Evolutionary conservation across 306 rosid genomes (phyloP), one percentile per base, ranked within the genome.

Genomic region (Acacia melanoxylon): DNA sequence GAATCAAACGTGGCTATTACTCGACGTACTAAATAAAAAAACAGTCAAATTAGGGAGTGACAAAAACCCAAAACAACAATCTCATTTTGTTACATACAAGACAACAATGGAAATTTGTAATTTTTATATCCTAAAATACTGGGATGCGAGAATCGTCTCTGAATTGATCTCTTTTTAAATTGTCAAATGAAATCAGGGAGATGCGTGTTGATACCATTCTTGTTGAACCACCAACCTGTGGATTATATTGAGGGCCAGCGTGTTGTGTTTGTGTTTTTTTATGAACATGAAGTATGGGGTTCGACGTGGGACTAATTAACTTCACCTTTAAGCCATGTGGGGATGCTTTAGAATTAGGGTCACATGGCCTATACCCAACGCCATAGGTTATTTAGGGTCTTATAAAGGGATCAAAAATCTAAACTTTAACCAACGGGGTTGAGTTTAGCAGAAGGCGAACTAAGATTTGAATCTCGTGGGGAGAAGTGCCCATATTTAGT

Each of bases 151-250:
- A 29, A 16, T 29, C 69, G 37, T 27, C 33, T 24, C 20, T 27
- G 40, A 62, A 13, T 27, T 27, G 40, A 62, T 10, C 6, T 63
- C 42, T 29, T 27, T 15, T 63, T 15, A 27, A 27, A 62, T 27
- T 29, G 2, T 10, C 3, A 0, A 31, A 15, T 59, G 17, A 84
- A 40, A 81, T 76, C 46, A 73, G 13, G 77, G 8, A 40, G 48
- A 85, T 76, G 29, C 76, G 41, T 76, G 41, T 29, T 70, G 29
- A 84, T 46, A 20, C 70, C 33, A 41, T 13, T 68, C n/a, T 58
- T 74, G 48, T 74, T 83, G 37, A 72, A 40, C 75, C 41, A 59
- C 74, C 75, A 40, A 49, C 10, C 22, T 17, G 24, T 22, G 17
- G 31, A 14, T 81, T 6, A 22, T 6, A 22, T 27, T 40, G 25